Percentiles rank a stretch among this genome's conserved stretches.
These are phyloP conservation scores for Ophiostoma himal-ulmi DNA, from an alignment of 2,329 filamentous ascomycete species.

Conservation along the genomic window DNA sequence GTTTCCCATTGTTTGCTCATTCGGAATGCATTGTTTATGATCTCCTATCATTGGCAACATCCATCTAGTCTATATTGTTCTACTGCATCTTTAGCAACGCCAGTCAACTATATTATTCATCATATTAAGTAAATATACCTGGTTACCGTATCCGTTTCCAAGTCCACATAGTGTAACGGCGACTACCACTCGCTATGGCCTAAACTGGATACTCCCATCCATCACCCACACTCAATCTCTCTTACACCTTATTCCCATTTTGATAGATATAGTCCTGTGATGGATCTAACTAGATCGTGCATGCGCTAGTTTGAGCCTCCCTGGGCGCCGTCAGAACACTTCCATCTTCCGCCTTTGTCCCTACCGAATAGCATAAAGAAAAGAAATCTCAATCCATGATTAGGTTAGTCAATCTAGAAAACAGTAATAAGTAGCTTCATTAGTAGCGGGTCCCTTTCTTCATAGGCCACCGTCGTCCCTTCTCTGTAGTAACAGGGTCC, in stretches of 20 bases:
- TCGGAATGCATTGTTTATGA: conserved; percentile 1
- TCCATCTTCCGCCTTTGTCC: background rate
- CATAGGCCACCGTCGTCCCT: conserved; percentile 14
- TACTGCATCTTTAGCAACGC: background rate
- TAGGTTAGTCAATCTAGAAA: no score
- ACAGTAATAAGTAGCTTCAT: background rate
- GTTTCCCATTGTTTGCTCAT: background rate
- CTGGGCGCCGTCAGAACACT: background rate
- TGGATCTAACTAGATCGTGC: background rate
- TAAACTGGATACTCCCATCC: background rate
- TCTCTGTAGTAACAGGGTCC: conserved; percentile 6
- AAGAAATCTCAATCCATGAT: background rate
- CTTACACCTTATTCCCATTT: conserved; percentile 2
- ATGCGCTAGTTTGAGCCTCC: conserved; percentile 5
- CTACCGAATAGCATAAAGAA: background rate
- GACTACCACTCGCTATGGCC: background rate
- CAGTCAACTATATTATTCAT: background rate
- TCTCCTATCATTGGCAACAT: background rate
- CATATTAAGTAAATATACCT: background rate
- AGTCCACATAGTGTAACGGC: background rate
- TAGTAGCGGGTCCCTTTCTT: background rate
- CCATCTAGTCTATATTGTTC: background rate
- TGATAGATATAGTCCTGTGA: background rate
- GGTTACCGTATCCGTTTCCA: background rate
- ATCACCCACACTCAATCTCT: background rate